phyloP scores from a whole-genome alignment of 23 red algal genomes.

The Gracilaria vermiculophylla region DNA sequence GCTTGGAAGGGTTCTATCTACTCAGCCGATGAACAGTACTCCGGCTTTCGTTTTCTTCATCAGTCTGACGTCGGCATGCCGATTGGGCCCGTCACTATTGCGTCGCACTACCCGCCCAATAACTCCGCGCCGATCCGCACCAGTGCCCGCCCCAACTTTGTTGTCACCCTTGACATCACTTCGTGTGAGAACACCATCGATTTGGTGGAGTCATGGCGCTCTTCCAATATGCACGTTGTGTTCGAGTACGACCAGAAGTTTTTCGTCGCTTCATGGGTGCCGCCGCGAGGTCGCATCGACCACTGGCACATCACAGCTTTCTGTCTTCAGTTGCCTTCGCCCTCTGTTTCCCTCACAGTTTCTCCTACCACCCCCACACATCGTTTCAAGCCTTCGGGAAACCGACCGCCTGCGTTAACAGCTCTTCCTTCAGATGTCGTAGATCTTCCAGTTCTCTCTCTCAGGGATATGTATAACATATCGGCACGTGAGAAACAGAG shows the following conservation, averaged over 20 bases:
- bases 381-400: neutral
- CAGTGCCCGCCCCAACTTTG: neutral
- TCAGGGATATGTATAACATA: neutral
- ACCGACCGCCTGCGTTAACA: neutral
- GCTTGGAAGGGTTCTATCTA: constrained; percentile 7
- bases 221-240: neutral
- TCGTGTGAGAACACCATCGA: neutral
- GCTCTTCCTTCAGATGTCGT: constrained; percentile 6
- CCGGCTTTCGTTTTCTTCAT: constrained; percentile 16
- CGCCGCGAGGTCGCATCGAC: neutral
- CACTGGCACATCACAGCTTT: constrained; percentile 1
- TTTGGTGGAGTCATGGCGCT: neutral
- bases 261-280: constrained; percentile 23
- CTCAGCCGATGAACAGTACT: neutral
- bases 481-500: neutral
- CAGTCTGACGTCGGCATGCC: constrained; percentile 5
- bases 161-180: neutral
- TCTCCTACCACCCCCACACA: neutral
- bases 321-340: neutral
- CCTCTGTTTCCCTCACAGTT: neutral
- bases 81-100: neutral
- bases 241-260: neutral
- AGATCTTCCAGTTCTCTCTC: constrained; percentile 5
- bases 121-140: neutral
- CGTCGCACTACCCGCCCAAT: neutral